Percentiles rank a stretch among this genome's conserved stretches.
phyloP scores from a whole-genome alignment of 225 moss, liverwort and hornwort genomes.

The Pseudisothecium myosuroides region DNA sequence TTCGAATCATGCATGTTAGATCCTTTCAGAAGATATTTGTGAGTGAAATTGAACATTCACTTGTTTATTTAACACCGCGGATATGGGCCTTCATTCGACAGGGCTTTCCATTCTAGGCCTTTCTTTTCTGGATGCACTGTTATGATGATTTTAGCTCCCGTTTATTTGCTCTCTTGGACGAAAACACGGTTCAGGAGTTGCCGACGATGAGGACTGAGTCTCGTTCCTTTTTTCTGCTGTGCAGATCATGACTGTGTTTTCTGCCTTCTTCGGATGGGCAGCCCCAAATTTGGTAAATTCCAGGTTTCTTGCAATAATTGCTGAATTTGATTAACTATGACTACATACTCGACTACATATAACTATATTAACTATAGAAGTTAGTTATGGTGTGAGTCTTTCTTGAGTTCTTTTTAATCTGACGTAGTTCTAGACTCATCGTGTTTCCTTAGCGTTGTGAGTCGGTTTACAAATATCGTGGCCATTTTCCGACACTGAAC shows the following conservation, averaged over 20 bases:
- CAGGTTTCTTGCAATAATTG: not conserved
- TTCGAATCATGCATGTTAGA: not conserved
- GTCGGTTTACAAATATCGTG: not conserved
- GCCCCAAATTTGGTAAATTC: slow-evolving; percentile 78
- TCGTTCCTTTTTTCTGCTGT: not conserved
- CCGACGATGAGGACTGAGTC: not conserved
- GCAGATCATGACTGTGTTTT: slow-evolving; percentile 89
- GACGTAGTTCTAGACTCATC: not conserved
- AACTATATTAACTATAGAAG: no score
- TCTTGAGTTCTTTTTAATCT: not conserved
- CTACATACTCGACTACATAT: not conserved
- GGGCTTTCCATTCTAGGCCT: not conserved
- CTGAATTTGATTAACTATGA: not conserved
- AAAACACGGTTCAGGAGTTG: not conserved
- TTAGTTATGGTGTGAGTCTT: not conserved
- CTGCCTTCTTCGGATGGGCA: slow-evolving; percentile 92
- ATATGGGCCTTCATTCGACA: not conserved
- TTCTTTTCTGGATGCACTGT: not conserved
- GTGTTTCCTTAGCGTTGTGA: not conserved
- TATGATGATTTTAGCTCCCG: not conserved
- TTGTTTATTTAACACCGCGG: not conserved
- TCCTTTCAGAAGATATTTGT: not conserved
- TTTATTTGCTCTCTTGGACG: not conserved
- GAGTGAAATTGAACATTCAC: not conserved
- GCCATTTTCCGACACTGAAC: not conserved